Percentiles rank a stretch among this genome's conserved stretches.
phyloP scores from a whole-genome alignment of 768 basidiomycete species.

The Russula compacta region DNA sequence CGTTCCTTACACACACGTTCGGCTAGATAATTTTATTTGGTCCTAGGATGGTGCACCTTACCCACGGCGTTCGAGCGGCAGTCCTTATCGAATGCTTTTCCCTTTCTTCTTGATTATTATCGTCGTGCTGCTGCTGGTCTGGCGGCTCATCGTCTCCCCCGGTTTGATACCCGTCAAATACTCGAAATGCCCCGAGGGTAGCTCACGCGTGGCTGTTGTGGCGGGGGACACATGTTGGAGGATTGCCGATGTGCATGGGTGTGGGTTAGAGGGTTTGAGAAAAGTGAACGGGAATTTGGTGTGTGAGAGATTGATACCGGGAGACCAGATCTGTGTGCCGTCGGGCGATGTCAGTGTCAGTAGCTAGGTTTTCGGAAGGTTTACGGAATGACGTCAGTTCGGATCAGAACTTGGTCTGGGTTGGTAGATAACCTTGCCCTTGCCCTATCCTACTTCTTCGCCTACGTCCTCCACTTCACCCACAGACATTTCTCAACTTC shows the following conservation, averaged over 20 bases:
- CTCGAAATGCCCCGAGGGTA: slow-evolving; percentile 14
- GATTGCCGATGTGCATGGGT: slow-evolving; percentile 16
- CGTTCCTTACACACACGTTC: neutral
- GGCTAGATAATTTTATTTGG: neutral
- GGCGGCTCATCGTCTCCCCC: slow-evolving; percentile 18
- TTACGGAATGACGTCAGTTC: slow-evolving; percentile 1
- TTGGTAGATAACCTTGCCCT: neutral
- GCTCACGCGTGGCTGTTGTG: slow-evolving; percentile 16
- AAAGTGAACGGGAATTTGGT: slow-evolving; percentile 5
- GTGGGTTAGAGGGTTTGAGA: slow-evolving; percentile 16
- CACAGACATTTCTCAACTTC: neutral
- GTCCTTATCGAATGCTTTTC: slow-evolving; percentile 20
- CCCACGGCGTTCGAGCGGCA: slow-evolving; percentile 5
- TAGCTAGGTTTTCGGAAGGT: neutral
- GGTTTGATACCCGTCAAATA: slow-evolving; percentile 2
- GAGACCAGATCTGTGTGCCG: slow-evolving; percentile 19
- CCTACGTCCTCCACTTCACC: neutral
- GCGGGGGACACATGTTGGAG: slow-evolving; percentile 21
- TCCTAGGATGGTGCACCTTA: neutral
- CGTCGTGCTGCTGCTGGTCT: slow-evolving; percentile 19
- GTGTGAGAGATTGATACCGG: slow-evolving; percentile 18
- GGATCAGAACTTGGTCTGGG: neutral
- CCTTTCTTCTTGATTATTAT: slow-evolving; percentile 20
- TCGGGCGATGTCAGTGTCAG: neutral
- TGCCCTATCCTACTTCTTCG: neutral